Evolutionary conservation across 345 rosid species (phyloP).

Genomic region (Pistacia vera): DNA sequence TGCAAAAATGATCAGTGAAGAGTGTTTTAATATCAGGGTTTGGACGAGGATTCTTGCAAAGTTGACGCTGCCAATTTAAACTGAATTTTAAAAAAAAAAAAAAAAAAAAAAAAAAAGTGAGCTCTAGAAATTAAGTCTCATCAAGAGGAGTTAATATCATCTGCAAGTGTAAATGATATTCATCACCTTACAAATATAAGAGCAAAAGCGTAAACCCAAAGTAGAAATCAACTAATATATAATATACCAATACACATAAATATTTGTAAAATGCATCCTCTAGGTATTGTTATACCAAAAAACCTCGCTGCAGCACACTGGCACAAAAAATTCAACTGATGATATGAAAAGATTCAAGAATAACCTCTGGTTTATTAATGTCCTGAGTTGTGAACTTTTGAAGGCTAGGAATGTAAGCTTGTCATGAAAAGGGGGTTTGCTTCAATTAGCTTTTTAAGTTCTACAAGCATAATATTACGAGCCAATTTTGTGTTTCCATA

Average conservation of each 20-base stretch:
- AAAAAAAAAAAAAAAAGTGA: neutral
- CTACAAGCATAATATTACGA: constrained; percentile 63
- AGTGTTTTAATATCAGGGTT: too few species aligned
- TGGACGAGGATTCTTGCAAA: too few species aligned
- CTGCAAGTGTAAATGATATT: too few species aligned
- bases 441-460: constrained; percentile 74
- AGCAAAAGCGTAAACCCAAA: neutral
- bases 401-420: constrained; percentile 67
- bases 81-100: too few species aligned
- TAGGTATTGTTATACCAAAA: neutral
- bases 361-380: constrained; percentile 89
- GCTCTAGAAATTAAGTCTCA: constrained; percentile 12
- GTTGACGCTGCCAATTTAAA: too few species aligned
- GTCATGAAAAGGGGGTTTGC: constrained; percentile 83
- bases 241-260: too few species aligned
- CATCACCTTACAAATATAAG: too few species aligned
- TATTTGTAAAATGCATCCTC: neutral
- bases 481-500: constrained; percentile 83
- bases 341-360: constrained; percentile 18
- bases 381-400: constrained; percentile 72
- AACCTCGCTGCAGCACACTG: constrained; percentile 1
- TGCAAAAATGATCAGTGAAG: too few species aligned
- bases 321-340: neutral
- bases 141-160: neutral
- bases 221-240: neutral